Base-by-base conservation (phyloP, 2,329 filamentous ascomycete genomes). In the Trichophyton simii region DNA sequence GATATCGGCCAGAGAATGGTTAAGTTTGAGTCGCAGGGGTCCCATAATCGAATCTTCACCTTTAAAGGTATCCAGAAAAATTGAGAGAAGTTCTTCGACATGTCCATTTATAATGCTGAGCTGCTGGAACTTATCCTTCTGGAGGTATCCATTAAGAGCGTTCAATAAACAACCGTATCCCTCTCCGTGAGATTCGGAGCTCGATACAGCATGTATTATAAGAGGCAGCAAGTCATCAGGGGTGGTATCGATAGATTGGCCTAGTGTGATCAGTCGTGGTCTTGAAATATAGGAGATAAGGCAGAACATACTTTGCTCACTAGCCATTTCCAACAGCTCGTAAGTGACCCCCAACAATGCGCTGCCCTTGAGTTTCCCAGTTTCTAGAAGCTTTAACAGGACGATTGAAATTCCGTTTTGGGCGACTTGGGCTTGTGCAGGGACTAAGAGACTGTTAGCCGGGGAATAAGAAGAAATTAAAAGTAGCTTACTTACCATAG, bases 1-100 rank as follows among this genome's bases (percentile, higher is more conserved):
- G 13, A 77, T 64, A 46, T 78, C 76, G 11, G 74, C 71, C 42
- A 78, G 67, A 7, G 69, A 67, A 55, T 76, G 73, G 62, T 75
- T 77, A 57, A 76, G 66, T 59, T 73, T 75, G 13, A 74, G 62
- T 20, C 70, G 72, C 8, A 72, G 62, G 61, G 75, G 72, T 8
- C 69, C 67, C 31, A 77, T 54, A 13, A 68, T 62, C 61, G 74
- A 68, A 18, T 77, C 72, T 9, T 68, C 64, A 31, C 72, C 65
- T 8, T 67, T 66, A 54, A 71, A 68, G 2, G 73, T 74, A 36
- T 62, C 67, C 4, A 63, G 63, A 18, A 77, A 68, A 31, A 75
- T 63, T 8, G 68, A 69, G 20, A 76, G 63, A 1, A 74, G 42
- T 15, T 64, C 61, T 38, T 72, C 70, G 5, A 77, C 69, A 63